Conservation (phyloP, 306 rosid species). For the Dalbergia cultrata region DNA sequence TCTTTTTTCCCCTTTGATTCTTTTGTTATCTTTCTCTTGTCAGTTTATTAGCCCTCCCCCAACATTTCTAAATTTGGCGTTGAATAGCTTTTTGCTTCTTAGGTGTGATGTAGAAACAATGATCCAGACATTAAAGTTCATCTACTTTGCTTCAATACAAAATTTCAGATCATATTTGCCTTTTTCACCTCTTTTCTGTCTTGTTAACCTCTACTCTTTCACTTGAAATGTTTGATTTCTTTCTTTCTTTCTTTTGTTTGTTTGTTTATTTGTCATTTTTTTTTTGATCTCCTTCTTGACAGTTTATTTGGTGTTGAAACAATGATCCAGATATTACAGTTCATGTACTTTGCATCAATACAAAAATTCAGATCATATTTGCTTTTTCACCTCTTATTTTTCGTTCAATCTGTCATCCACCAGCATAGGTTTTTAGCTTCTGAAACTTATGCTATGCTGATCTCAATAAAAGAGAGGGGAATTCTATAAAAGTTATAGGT, state of each 20-base stretch:
- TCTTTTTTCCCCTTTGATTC: neutral
- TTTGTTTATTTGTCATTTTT: too few relatives aligned
- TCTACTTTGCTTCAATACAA: slow-evolving; percentile 28
- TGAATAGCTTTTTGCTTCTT: slow-evolving; percentile 3
- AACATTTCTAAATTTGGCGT: slow-evolving; percentile 4
- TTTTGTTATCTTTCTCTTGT: neutral
- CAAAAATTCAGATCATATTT: slow-evolving; percentile 11
- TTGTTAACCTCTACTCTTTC: neutral
- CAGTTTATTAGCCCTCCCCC: neutral
- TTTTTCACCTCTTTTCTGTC: neutral
- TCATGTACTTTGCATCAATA: slow-evolving; percentile 25
- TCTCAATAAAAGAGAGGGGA: neutral
- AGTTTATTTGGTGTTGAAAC: neutral
- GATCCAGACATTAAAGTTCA: slow-evolving; percentile 25
- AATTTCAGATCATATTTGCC: slow-evolving; percentile 10
- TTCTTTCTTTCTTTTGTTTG: too few relatives aligned
- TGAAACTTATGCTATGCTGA: slow-evolving; percentile 7
- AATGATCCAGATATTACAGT: slow-evolving; percentile 26
- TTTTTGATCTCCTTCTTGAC: neutral
- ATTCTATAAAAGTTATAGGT: neutral
- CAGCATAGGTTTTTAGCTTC: neutral
- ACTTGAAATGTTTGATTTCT: neutral
- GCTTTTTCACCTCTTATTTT: neutral
- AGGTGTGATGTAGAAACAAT: slow-evolving; percentile 27
- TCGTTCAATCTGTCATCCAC: too few relatives aligned